Evolutionary conservation across 78 protist species (phyloP), one percentile per base, ranked within the genome.

Genomic region (Salpingoeca rosetta): DNA sequence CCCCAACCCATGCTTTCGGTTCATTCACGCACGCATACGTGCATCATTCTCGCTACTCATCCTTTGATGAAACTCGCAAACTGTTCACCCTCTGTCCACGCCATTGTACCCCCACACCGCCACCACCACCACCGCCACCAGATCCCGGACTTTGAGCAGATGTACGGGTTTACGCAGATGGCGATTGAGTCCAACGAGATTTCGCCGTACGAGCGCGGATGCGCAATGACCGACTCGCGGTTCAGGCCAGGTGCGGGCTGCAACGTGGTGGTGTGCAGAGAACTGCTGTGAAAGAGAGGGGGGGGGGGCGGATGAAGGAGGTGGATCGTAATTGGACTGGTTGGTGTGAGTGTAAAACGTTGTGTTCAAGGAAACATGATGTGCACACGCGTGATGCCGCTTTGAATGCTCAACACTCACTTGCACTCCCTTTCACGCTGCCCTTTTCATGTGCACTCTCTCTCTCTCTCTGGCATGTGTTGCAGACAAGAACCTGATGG

Each of bases 191-290:
- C 81, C 73, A 87, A 87, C 77, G 86, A 87, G 65, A 26, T 41
- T 2, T 2, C 7, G 44, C 44, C 42, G 44, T 3, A 37, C 0
- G 80, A 38, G 38, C 43, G 7, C 37, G 75, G 72, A 27, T 28
- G 56, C 17, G 75, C 83, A 1, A 83, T 80, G 26, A 82, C 85
- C 43, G 90, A 87, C 83, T 65, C 90, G 22, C 90, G 90, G 0
- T 39, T 81, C 42, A 45, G 90, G 25, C 81, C 89, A 1, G 89
- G 72, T 11, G 72, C 72, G 72, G 72, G 72, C 11, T 22, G 72
- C 11, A 22, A 22, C 11, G 72, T 11, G 11, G 72, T 22, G 11
- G 72, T 56, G 72, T 25, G 72, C 11, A 25, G 72, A 22, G 22
- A 22, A 56, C 72, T 56, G 72, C n/a, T 25, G 72, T 56, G 72